Percentiles rank a stretch among this genome's conserved stretches.
Evolutionary conservation across 805 yeast species (phyloP).

Genomic region (Komagataella phaffii): DNA sequence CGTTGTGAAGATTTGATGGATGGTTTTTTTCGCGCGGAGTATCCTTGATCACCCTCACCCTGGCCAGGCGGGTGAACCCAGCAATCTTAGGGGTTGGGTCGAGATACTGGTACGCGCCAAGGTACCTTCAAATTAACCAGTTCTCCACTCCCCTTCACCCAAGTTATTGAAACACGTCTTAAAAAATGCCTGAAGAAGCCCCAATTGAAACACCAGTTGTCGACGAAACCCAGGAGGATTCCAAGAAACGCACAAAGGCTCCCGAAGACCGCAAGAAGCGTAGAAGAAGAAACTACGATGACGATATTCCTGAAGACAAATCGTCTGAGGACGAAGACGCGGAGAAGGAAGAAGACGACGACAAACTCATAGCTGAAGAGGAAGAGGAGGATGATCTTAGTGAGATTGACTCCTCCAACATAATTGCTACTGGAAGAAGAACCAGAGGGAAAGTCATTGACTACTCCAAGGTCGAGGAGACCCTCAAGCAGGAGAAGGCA

Average conservation of each 20-base stretch:
- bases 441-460: constrained; percentile 86
- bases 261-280: constrained; percentile 27
- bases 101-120: neutral
- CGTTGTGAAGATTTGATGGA: neutral
- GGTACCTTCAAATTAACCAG: neutral
- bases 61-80: neutral
- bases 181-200: constrained; percentile 1
- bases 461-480: constrained; percentile 67
- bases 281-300: constrained; percentile 49
- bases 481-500: constrained; percentile 37
- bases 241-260: constrained; percentile 1
- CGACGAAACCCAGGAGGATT: constrained; percentile 9
- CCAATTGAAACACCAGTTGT: constrained; percentile 8
- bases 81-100: neutral
- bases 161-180: neutral
- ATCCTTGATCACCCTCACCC: neutral
- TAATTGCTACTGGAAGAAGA: constrained; percentile 76
- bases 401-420: constrained; percentile 73
- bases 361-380: constrained; percentile 41
- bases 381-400: constrained; percentile 67
- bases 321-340: constrained; percentile 26
- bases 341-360: constrained; percentile 33
- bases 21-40: neutral
- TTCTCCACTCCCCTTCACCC: neutral
- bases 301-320: constrained; percentile 31